Evolutionary conservation across 176 grass and related monocot species (phyloP).

Genomic region (Triticum monococcum): DNA sequence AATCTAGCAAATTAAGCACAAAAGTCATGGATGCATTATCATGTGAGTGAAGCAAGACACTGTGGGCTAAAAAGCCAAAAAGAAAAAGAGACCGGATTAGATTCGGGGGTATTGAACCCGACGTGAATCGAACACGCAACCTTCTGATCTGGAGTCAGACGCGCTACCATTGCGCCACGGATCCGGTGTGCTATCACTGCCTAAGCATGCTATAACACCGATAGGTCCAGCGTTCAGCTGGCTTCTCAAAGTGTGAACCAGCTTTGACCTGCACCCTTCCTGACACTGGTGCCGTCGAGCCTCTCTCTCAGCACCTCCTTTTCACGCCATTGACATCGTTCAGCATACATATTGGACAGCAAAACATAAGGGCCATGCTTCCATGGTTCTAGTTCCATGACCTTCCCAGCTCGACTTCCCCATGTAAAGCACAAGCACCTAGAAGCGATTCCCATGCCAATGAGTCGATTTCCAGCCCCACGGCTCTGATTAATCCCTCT

Average conservation of each 20-base stretch:
- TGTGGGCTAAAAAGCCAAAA: too few relatives aligned
- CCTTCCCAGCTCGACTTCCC: constrained; percentile 38
- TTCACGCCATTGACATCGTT: constrained; percentile 21
- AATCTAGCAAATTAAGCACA: too few relatives aligned
- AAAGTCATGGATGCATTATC: too few relatives aligned
- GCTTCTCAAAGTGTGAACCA: constrained; percentile 33
- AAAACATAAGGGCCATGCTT: constrained; percentile 27
- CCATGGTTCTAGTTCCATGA: constrained; percentile 48
- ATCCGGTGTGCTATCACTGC: constrained; percentile 6
- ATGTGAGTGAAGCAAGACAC: too few relatives aligned
- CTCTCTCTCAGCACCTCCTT: constrained; percentile 30
- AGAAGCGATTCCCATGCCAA: constrained; percentile 53
- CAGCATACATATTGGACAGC: constrained; percentile 3
- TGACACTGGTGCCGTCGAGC: constrained; percentile 29
- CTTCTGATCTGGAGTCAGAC: constrained; percentile 99
- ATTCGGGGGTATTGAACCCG: constrained; percentile 70
- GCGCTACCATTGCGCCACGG: constrained; percentile 99
- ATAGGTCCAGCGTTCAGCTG: not conserved
- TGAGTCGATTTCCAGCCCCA: constrained; percentile 42
- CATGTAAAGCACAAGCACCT: constrained; percentile 25
- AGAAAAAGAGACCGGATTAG: not conserved
- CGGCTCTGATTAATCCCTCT: constrained; percentile 16
- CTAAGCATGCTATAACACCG: accelerated
- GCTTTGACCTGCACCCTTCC: constrained; percentile 35
- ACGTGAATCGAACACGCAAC: constrained; percentile 99